phyloP scores from a whole-genome alignment of 192 early-diverging fungal species.

The Gonapodya prolifera region DNA sequence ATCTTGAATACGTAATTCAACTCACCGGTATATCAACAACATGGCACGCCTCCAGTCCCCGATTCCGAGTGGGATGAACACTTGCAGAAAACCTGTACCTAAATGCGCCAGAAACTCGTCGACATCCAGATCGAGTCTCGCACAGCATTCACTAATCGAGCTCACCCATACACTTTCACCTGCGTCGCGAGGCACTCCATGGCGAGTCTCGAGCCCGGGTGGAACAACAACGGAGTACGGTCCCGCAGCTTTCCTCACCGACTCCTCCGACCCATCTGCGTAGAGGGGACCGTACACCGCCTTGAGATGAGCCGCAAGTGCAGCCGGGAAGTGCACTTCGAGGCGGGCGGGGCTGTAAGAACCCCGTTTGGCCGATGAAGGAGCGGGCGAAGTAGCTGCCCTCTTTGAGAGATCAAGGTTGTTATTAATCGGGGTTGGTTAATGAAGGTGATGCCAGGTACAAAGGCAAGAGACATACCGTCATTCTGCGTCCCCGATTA shows the following conservation, averaged over 20 bases:
- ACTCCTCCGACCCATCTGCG: neutral
- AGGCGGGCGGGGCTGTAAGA: neutral
- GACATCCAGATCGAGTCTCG: too few relatives aligned
- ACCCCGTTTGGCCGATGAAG: slow-evolving; percentile 7
- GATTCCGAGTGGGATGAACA: neutral
- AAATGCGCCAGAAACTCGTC: neutral
- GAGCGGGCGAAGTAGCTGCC: neutral
- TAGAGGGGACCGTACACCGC: neutral
- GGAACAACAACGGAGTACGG: neutral
- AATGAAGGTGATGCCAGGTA: too few relatives aligned
- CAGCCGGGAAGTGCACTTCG: neutral
- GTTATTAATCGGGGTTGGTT: too few relatives aligned
- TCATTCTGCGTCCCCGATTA: neutral
- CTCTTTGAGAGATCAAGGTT: too few relatives aligned
- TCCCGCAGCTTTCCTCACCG: neutral
- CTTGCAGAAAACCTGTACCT: neutral
- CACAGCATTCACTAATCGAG: too few relatives aligned
- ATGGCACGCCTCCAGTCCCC: neutral
- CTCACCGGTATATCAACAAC: neutral
- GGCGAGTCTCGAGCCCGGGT: neutral
- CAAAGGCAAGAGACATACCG: too few relatives aligned
- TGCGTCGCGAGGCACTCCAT: neutral
- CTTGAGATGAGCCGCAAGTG: too few relatives aligned
- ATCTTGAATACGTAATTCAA: too few relatives aligned
- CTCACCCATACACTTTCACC: neutral